Base-by-base conservation (phyloP, 2,329 filamentous ascomycete species). In the Ophidiomyces ophidiicola region DNA sequence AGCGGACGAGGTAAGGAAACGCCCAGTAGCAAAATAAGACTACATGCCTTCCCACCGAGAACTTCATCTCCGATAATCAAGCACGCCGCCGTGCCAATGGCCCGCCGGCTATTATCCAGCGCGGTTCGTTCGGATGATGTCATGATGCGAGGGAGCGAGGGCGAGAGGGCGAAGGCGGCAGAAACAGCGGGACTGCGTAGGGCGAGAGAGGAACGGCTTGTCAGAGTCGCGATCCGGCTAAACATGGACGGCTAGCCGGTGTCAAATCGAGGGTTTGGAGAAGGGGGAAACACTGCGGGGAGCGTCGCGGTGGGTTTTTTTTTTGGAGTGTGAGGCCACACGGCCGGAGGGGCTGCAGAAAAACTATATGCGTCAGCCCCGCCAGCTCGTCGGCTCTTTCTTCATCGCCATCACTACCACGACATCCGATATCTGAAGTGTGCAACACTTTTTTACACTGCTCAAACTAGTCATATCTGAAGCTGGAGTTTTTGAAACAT, bases 61-160 rank as follows among this genome's bases (percentile, higher is more conserved):
- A 96, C 86, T 61, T 94, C 88, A 63, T 96, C 88, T n/a, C 88
- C 88, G 52, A 98, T 96, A 44, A 98, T 86, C 47, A 96, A 64
- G 60, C 85, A 93, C 41, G 82, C 88, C 7, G 88, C 90, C 32
- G 87, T 94, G 56, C 85, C 78, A 50, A 96, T 92, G 44, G 72
- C 77, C 54, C 78, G 68, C 36, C 52, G 53, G 47, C 49, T 50
- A 34, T 54, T 58, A 32, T 50, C 50, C 33, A 50, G 44, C 37
- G 48, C 50, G 41, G 49, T 48, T 20, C 36, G 36, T 1, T 38
- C 20, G 41, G 57, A 61, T 63, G 63, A 65, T 63, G 62, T 63
- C 62, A 66, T 66, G 42, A 14, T 36, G 41, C 45, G 44, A 41
- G 54, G 46, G 20, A 55, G 44, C 14, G 15, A 24, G 45, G 39